Percentiles rank a stretch among this genome's conserved stretches.
Evolutionary conservation across 495 filamentous ascomycete species (phyloP).

Genomic region (Chaetomium cochliodes): DNA sequence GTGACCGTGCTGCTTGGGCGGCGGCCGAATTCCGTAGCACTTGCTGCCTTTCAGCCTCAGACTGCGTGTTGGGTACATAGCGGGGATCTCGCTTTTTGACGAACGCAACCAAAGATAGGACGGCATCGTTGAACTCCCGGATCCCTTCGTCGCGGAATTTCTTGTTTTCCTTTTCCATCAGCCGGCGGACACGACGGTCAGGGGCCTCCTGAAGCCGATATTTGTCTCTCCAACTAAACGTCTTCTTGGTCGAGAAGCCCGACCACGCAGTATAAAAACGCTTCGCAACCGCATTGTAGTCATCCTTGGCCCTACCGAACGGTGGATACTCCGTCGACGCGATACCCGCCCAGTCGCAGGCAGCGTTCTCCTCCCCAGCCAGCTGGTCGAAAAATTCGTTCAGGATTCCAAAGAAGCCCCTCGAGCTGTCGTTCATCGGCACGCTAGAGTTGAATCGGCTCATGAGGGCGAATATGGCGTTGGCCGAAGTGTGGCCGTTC

Average conservation of each 20-base stretch:
- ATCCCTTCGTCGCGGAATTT: conserved; percentile 77
- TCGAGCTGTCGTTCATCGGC: conserved; percentile 70
- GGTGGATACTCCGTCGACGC: conserved; percentile 63
- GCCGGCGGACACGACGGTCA: conserved; percentile 74
- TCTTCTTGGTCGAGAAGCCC: conserved; percentile 78
- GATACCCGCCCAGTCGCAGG: conserved; percentile 64
- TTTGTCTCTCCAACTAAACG: conserved; percentile 83
- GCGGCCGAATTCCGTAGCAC: conserved; percentile 71
- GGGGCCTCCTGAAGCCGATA: conserved; percentile 81
- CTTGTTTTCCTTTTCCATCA: conserved; percentile 96
- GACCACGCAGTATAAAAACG: conserved; percentile 82
- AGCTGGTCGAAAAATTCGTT: conserved; percentile 73
- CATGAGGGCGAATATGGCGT: conserved; percentile 71
- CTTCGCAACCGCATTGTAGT: conserved; percentile 68
- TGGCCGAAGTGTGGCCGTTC: conserved; percentile 68
- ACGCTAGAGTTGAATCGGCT: conserved; percentile 72
- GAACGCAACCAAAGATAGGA: conserved; percentile 82
- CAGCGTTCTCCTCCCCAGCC: conserved; percentile 74
- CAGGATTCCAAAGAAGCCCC: conserved; percentile 80
- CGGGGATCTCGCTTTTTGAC: conserved; percentile 91
- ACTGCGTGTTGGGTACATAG: conserved; percentile 64
- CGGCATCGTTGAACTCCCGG: conserved; percentile 88
- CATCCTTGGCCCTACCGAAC: conserved; percentile 70
- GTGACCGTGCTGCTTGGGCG: conserved; percentile 79
- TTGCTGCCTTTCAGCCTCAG: conserved; percentile 77